Percentiles rank a stretch among this genome's conserved stretches.
Evolutionary conservation across 345 rosid genomes (phyloP).

Genomic region (Orychophragmus violaceus): DNA sequence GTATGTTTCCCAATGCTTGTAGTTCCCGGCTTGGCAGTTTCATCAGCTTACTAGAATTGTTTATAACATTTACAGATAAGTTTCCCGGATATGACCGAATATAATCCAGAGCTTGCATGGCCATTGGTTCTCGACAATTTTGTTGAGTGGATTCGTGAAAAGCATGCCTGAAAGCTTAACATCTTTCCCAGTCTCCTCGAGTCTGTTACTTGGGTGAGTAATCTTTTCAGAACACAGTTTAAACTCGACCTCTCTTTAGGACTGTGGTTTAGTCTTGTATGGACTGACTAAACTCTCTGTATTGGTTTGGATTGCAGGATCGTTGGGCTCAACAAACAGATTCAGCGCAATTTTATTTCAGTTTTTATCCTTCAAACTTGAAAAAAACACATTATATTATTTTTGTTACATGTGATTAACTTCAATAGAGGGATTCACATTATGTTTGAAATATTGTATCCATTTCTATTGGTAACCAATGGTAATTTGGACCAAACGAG

Average conservation of each 20-base stretch:
- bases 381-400: slow-evolving; percentile 19
- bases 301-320: slow-evolving; percentile 23
- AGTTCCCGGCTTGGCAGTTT: background rate
- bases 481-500: background rate
- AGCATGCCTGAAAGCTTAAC: slow-evolving; percentile 41
- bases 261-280: background rate
- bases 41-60: background rate
- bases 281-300: background rate
- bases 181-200: slow-evolving; percentile 12
- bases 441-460: background rate
- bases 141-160: slow-evolving; percentile 92
- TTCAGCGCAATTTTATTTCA: slow-evolving; percentile 20
- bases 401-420: slow-evolving; percentile 33
- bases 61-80: slow-evolving; percentile 56
- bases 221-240: background rate
- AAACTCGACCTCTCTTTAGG: background rate
- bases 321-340: slow-evolving; percentile 11
- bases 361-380: background rate
- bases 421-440: slow-evolving; percentile 26
- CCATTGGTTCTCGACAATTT: slow-evolving; percentile 96
- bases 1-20: slow-evolving; percentile 34
- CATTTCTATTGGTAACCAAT: background rate
- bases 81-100: slow-evolving; percentile 74
- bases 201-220: background rate
- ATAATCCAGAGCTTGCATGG: slow-evolving; percentile 95